These are phyloP conservation scores for Podaxis mareebaensis DNA, from an alignment of 768 basidiomycete genomes.

Conservation along the genomic window DNA sequence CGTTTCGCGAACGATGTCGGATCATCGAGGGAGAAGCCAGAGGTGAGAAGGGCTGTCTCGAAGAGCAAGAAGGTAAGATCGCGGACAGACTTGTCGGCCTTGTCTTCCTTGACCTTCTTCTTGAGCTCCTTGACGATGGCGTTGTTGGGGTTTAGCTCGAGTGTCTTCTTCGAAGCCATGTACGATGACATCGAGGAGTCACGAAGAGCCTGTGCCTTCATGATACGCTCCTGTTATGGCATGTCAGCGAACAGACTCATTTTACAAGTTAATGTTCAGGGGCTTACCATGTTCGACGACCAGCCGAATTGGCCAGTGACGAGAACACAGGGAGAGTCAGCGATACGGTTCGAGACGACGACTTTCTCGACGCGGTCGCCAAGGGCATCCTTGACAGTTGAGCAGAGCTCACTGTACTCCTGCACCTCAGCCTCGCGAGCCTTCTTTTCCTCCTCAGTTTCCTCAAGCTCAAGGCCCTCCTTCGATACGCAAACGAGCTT, in stretches of 20 bases:
- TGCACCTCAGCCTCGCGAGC: constrained; percentile 81
- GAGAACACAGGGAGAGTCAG: constrained; percentile 94
- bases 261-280: not conserved
- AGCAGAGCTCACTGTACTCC: constrained; percentile 86
- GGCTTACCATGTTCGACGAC: constrained; percentile 94
- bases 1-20: constrained; percentile 94
- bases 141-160: constrained; percentile 92
- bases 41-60: constrained; percentile 95
- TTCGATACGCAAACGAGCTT: constrained; percentile 98
- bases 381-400: constrained; percentile 95
- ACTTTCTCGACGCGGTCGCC: constrained; percentile 99
- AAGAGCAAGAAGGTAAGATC: constrained; percentile 95
- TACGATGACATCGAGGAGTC: constrained; percentile 98
- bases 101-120: constrained; percentile 94
- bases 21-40: constrained; percentile 94
- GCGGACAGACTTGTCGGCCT: constrained; percentile 97
- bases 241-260: constrained; percentile 9
- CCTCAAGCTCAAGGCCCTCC: constrained; percentile 98
- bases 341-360: constrained; percentile 95
- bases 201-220: constrained; percentile 97
- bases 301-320: constrained; percentile 99
- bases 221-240: constrained; percentile 78
- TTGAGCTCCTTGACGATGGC: constrained; percentile 95
- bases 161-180: constrained; percentile 98
- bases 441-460: constrained; percentile 97